Conservation (phyloP, 352 stramenopile genomes). For the Phytopythium chamaehyphon region DNA sequence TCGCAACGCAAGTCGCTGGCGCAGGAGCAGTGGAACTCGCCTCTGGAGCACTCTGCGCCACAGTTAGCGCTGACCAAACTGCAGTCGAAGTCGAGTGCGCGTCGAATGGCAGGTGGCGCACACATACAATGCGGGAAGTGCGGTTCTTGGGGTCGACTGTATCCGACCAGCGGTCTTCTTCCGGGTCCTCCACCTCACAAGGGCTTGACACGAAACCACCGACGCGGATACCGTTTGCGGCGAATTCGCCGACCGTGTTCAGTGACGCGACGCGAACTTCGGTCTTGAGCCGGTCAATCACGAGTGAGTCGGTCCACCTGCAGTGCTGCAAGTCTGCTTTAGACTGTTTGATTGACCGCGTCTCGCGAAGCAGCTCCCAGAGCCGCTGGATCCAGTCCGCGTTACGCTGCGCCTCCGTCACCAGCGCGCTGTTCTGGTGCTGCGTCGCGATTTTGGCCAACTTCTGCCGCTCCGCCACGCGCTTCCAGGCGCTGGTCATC, state of each 20-base stretch:
- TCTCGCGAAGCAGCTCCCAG: constrained; percentile 18
- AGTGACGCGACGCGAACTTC: neutral
- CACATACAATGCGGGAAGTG: constrained; percentile 9
- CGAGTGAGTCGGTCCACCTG: neutral
- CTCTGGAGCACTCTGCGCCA: neutral
- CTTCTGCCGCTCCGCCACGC: constrained; percentile 14
- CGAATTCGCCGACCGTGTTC: neutral
- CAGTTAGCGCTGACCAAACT: constrained; percentile 11
- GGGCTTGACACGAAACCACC: neutral
- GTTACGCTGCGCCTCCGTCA: constrained; percentile 14
- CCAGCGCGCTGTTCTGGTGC: constrained; percentile 8
- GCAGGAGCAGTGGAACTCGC: neutral
- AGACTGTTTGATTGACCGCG: neutral
- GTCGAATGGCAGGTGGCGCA: constrained; percentile 15
- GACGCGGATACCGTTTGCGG: neutral
- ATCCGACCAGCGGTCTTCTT: constrained; percentile 13
- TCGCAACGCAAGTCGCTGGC: neutral
- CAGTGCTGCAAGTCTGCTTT: neutral
- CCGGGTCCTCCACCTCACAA: neutral
- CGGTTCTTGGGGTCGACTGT: constrained; percentile 1
- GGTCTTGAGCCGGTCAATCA: neutral
- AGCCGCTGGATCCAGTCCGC: constrained; percentile 27
- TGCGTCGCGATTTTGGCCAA: constrained; percentile 6
- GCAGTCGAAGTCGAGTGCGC: constrained; percentile 10
- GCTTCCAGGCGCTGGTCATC: constrained; percentile 9